A percentile compares a stretch with the other conserved stretches of the same genome.
Evolutionary conservation across 2,329 filamentous ascomycete species (phyloP).

Genomic region (Epichloe uncinata): DNA sequence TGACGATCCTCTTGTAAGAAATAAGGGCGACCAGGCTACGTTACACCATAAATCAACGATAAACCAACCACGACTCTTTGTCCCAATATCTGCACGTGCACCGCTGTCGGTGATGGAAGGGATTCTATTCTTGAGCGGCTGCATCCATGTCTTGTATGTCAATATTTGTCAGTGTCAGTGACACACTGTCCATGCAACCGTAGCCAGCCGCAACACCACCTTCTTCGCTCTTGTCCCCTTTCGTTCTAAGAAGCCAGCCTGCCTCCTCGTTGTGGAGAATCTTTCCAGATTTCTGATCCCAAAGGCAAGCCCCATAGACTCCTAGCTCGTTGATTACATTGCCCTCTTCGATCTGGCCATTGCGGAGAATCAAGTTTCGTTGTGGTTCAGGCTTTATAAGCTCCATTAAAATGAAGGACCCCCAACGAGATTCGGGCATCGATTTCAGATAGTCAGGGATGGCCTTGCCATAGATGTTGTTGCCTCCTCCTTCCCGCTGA

Average conservation of each 20-base stretch:
- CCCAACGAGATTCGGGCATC: constrained; percentile 73
- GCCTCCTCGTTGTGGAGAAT: constrained; percentile 69
- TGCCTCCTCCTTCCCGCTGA: constrained; percentile 89
- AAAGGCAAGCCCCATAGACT: constrained; percentile 80
- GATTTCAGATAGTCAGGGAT: constrained; percentile 70
- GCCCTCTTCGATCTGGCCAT: constrained; percentile 66
- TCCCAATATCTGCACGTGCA: neutral
- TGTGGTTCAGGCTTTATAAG: constrained; percentile 80
- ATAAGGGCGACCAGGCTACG: constrained; percentile 1
- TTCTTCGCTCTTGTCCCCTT: constrained; percentile 88
- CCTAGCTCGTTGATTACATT: constrained; percentile 90
- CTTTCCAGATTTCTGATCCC: constrained; percentile 47
- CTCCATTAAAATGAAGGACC: constrained; percentile 93
- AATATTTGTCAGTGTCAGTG: constrained; percentile 33
- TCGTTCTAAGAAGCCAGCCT: constrained; percentile 83
- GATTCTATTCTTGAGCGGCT: neutral
- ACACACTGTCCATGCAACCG: constrained; percentile 73
- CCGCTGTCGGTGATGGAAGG: neutral
- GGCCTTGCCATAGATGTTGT: constrained; percentile 82
- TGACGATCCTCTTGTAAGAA: constrained; percentile 4
- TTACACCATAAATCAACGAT: neutral
- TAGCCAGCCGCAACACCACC: constrained; percentile 92
- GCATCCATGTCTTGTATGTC: neutral
- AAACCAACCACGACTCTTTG: neutral
- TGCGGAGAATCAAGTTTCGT: constrained; percentile 71